A percentile compares a stretch with the other conserved stretches of the same genome.
These are phyloP conservation scores for Sugiyamaella pinicola DNA, from an alignment of 1,139 yeast species.

Conservation along the genomic window DNA sequence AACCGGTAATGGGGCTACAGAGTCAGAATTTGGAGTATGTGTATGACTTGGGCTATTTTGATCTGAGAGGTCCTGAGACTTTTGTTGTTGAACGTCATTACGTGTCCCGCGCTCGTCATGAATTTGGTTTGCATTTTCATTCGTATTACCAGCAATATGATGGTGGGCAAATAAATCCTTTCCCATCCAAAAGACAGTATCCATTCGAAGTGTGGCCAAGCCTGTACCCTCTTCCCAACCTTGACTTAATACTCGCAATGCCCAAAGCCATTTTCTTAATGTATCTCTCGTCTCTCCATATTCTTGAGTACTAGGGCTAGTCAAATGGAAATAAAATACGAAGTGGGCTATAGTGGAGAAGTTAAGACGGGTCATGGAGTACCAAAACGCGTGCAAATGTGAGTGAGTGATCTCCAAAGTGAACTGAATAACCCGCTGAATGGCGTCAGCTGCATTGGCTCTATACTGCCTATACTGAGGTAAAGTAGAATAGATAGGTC, in stretches of 20 bases:
- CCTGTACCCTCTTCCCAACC: slow-evolving; percentile 46
- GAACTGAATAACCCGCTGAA: slow-evolving; percentile 39
- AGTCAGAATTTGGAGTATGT: background rate
- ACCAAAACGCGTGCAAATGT: slow-evolving; percentile 45
- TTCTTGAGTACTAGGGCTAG: slow-evolving; percentile 39
- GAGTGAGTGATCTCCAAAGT: slow-evolving; percentile 43
- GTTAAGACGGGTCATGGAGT: slow-evolving; percentile 40
- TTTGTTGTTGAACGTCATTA: background rate
- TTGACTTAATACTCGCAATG: slow-evolving; percentile 35
- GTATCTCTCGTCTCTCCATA: slow-evolving; percentile 36
- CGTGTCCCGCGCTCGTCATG: background rate
- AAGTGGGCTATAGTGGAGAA: slow-evolving; percentile 43
- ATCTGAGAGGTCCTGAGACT: background rate
- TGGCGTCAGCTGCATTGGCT: slow-evolving; percentile 38
- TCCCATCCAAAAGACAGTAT: slow-evolving; percentile 41
- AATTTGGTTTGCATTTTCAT: background rate
- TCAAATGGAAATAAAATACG: slow-evolving; percentile 41
- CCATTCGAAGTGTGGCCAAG: slow-evolving; percentile 42
- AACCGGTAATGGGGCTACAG: slow-evolving; percentile 16
- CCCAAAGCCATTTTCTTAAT: slow-evolving; percentile 42
- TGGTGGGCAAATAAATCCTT: slow-evolving; percentile 27
- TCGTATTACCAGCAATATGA: slow-evolving; percentile 2
- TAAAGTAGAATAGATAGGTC: slow-evolving; percentile 32
- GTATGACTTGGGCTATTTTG: background rate
- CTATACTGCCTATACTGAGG: slow-evolving; percentile 34